Percentiles rank a stretch among this genome's conserved stretches.
These are phyloP conservation scores for Fusarium sp. DNA, from an alignment of 2,329 filamentous ascomycete species.

Conservation along the genomic window DNA sequence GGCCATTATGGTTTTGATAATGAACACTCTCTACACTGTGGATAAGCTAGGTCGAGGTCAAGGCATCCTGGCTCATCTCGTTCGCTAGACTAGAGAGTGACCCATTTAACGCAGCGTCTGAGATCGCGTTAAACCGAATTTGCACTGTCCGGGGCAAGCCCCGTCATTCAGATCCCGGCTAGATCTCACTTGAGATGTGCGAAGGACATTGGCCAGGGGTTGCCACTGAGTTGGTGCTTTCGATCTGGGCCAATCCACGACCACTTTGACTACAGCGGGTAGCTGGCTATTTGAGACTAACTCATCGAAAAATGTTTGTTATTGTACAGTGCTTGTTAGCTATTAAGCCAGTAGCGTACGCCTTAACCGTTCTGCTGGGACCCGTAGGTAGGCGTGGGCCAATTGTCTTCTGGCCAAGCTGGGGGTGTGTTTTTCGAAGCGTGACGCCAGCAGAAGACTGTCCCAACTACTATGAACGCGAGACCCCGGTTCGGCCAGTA, in stretches of 20 bases:
- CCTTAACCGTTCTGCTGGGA: conserved; percentile 35
- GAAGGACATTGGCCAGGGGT: conserved; percentile 23
- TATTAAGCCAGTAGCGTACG: conserved; percentile 17
- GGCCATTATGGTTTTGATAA: conserved; percentile 2
- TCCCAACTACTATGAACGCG: not conserved
- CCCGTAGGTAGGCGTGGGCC: not conserved
- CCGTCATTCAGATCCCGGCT: conserved; percentile 39
- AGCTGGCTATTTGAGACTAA: conserved; percentile 1
- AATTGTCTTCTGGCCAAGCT: conserved; percentile 16
- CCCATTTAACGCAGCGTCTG: conserved; percentile 34
- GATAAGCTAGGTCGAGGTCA: not conserved
- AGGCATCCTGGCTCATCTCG: conserved; percentile 15
- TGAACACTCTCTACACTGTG: conserved; percentile 17
- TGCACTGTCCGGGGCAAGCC: conserved; percentile 42
- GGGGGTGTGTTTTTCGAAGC: conserved; percentile 18
- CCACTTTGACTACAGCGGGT: conserved; percentile 8
- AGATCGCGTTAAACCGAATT: conserved; percentile 42
- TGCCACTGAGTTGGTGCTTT: conserved; percentile 41
- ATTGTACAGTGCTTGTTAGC: conserved; percentile 18
- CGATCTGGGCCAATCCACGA: conserved; percentile 22
- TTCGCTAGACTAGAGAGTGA: conserved; percentile 16
- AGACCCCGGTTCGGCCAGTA: not conserved
- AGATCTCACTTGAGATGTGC: conserved; percentile 37
- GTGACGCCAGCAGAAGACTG: conserved; percentile 14
- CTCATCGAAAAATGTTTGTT: conserved; percentile 34